Evolutionary conservation across 371 early-diverging fungal genomes (phyloP).

Genomic region (Syncephalastrum racemosum): DNA sequence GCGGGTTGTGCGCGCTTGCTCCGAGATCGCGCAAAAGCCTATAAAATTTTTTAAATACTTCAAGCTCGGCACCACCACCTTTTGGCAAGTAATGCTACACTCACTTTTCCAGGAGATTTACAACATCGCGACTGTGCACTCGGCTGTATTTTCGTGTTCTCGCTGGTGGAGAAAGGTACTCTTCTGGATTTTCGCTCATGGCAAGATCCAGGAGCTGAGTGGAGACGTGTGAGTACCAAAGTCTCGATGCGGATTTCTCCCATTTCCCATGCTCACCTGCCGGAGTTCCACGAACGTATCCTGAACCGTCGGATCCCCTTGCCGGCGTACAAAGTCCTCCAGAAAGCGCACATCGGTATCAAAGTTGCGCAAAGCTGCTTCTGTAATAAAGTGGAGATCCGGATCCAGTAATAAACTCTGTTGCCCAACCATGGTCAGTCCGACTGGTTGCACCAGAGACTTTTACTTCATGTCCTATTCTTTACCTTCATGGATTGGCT

Average conservation of each 20-base stretch:
- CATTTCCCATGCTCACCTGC: constrained; percentile 54
- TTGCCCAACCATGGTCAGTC: not conserved
- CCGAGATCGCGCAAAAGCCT: constrained; percentile 23
- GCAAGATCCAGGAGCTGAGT: constrained; percentile 61
- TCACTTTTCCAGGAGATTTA: constrained; percentile 82
- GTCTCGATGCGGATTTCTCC: not conserved
- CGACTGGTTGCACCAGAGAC: not conserved
- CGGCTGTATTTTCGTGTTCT: constrained; percentile 64
- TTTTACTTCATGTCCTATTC: not conserved
- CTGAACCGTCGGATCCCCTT: constrained; percentile 66
- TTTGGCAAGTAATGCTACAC: constrained; percentile 5
- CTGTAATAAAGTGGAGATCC: constrained; percentile 62
- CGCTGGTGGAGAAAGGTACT: constrained; percentile 62
- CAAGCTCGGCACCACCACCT: too few relatives aligned
- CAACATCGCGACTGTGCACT: constrained; percentile 63
- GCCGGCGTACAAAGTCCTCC: constrained; percentile 66
- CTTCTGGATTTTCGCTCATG: constrained; percentile 71
- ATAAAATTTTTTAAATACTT: not conserved
- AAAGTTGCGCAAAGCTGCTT: constrained; percentile 65
- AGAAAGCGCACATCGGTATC: constrained; percentile 74
- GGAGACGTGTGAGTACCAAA: not conserved
- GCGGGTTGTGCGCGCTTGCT: constrained; percentile 5
- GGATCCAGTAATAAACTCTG: constrained; percentile 65
- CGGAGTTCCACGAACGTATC: constrained; percentile 73
- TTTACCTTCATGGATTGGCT: constrained; percentile 61